Evolutionary conservation across 352 stramenopile species (phyloP).

Genomic region (Pythium insidiosum): DNA sequence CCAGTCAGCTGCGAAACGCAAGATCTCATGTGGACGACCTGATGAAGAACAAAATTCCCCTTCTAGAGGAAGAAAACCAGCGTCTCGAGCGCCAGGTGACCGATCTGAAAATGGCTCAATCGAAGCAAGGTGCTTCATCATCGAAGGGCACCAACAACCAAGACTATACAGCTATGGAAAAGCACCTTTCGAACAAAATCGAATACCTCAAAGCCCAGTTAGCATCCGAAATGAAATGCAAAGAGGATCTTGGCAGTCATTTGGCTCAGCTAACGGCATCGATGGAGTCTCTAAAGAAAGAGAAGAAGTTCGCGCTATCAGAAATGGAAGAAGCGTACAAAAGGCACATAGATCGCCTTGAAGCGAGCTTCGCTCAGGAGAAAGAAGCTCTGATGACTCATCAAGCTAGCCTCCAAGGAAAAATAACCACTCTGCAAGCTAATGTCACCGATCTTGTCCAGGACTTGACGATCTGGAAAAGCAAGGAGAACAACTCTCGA

Average conservation of each 20-base stretch:
- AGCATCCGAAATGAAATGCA: conserved; percentile 79
- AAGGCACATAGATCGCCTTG: conserved; percentile 34
- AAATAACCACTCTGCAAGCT: conserved; percentile 54
- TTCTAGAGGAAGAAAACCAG: conserved; percentile 59
- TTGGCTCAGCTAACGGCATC: conserved; percentile 49
- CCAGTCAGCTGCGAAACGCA: conserved; percentile 39
- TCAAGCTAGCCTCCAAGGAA: conserved; percentile 38
- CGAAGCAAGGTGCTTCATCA: conserved; percentile 9
- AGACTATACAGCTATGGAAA: conserved; percentile 48
- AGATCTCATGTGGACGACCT: conserved; percentile 45
- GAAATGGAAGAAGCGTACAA: conserved; percentile 61
- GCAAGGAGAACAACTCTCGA: conserved; percentile 53
- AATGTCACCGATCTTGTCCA: conserved; percentile 74
- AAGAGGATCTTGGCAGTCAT: conserved; percentile 69
- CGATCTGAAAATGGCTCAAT: conserved; percentile 23
- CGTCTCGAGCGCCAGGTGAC: conserved; percentile 44
- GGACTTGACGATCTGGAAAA: conserved; percentile 56
- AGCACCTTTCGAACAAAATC: conserved; percentile 71
- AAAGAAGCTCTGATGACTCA: conserved; percentile 38
- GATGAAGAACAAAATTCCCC: conserved; percentile 31
- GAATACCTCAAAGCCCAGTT: conserved; percentile 81
- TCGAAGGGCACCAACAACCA: conserved; percentile 8
- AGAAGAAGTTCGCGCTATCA: conserved; percentile 32
- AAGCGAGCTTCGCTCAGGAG: conserved; percentile 41
- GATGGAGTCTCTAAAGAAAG: conserved; percentile 61